A percentile compares a stretch with the other conserved stretches of the same genome.
phyloP scores from a whole-genome alignment of 306 rosid species.

The Abrus pulchellus region DNA sequence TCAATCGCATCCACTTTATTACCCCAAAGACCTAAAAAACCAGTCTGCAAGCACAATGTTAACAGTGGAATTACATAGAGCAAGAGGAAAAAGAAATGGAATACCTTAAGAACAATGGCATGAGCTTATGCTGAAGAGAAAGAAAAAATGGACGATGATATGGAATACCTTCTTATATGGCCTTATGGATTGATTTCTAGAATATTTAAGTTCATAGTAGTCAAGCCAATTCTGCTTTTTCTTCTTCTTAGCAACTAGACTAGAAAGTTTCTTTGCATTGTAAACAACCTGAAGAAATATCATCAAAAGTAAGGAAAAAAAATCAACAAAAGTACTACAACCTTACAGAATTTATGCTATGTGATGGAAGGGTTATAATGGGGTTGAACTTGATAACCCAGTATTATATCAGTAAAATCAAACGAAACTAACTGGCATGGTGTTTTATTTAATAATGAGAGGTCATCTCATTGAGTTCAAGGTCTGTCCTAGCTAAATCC shows the following conservation, averaged over 20 bases:
- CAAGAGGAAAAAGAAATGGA: slow-evolving; percentile 12
- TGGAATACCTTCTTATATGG: slow-evolving; percentile 68
- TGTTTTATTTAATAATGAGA: slow-evolving; percentile 14
- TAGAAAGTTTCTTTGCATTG: slow-evolving; percentile 83
- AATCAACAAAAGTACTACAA: not conserved
- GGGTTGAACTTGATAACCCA: slow-evolving; percentile 16
- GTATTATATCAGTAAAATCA: slow-evolving; percentile 16
- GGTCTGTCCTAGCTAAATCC: not conserved
- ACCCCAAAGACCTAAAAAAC: slow-evolving; percentile 90
- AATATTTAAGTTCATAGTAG: slow-evolving; percentile 78
- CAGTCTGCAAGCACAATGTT: slow-evolving; percentile 75
- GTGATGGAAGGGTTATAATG: not conserved
- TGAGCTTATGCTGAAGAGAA: slow-evolving; percentile 14
- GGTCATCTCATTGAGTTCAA: slow-evolving; percentile 13
- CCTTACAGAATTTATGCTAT: slow-evolving; percentile 13
- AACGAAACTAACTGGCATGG: not conserved
- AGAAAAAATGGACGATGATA: slow-evolving; percentile 25
- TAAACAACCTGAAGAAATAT: slow-evolving; percentile 76
- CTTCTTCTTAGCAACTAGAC: slow-evolving; percentile 80
- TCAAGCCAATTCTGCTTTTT: slow-evolving; percentile 90
- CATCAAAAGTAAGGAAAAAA: slow-evolving; percentile 23
- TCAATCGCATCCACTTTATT: slow-evolving; percentile 79
- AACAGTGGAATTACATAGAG: slow-evolving; percentile 34
- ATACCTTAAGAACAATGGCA: not conserved
- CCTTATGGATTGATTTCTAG: slow-evolving; percentile 74